A percentile compares a stretch with the other conserved stretches of the same genome.
Conservation (phyloP, 257 asterid species). For the Forsythia viridissima region DNA sequence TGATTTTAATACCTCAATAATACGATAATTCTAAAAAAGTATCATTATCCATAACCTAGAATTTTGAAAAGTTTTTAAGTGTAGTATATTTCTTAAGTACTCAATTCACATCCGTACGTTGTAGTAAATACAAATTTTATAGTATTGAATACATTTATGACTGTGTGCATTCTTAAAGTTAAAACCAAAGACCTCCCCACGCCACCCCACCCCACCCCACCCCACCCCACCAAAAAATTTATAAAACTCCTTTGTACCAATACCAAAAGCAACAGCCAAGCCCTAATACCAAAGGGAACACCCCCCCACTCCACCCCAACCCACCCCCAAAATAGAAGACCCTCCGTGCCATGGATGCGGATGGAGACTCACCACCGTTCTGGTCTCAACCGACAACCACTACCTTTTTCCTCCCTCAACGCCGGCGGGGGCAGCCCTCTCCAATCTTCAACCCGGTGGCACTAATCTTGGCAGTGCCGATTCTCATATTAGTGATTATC, state of each 20-base stretch:
- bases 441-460: constrained; percentile 61
- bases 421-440: constrained; percentile 51
- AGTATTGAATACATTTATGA: no score
- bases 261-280: constrained; percentile 32
- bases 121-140: no score
- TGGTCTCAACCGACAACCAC: constrained; percentile 57
- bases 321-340: not conserved
- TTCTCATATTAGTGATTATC: constrained; percentile 41
- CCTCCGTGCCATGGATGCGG: constrained; percentile 47
- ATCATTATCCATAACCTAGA: not conserved
- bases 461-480: constrained; percentile 52
- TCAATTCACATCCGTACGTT: no score
- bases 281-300: not conserved
- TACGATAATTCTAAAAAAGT: no score
- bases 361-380: constrained; percentile 62
- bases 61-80: not conserved
- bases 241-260: constrained; percentile 23
- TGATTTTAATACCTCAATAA: no score
- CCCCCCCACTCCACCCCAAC: constrained; percentile 1
- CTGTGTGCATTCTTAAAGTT: no score
- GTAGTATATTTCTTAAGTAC: no score
- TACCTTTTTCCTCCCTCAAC: constrained; percentile 41
- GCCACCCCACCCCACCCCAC: not conserved
- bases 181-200: not conserved
- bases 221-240: constrained; percentile 4